A percentile compares a stretch with the other conserved stretches of the same genome.
Conservation (phyloP, 1,284 basidiomycete genomes). For the Cutaneotrichosporon sp. region DNA sequence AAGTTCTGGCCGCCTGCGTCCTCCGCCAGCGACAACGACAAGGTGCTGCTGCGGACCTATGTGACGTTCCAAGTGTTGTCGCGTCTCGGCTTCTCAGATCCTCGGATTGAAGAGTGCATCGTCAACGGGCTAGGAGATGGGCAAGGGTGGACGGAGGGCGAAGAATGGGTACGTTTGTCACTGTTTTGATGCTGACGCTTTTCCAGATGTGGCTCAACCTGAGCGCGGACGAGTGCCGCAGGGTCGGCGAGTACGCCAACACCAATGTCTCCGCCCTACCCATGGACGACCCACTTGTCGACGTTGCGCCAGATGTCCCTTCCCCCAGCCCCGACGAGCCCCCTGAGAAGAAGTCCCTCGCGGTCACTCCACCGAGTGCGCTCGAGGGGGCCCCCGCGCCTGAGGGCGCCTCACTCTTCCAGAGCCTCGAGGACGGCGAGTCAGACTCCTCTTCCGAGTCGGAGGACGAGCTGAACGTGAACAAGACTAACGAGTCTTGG, state of each 20-base stretch:
- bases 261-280: not conserved
- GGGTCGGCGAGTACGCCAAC: slow-evolving; percentile 35
- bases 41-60: slow-evolving; percentile 68
- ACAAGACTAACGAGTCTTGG: slow-evolving; percentile 44
- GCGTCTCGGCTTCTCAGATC: slow-evolving; percentile 76
- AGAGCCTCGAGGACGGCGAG: slow-evolving; percentile 25
- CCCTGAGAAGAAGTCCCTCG: not conserved
- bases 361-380: not conserved
- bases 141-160: slow-evolving; percentile 83
- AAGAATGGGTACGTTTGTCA: slow-evolving; percentile 73
- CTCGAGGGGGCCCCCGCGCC: not conserved
- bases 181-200: slow-evolving; percentile 13
- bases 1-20: slow-evolving; percentile 1
- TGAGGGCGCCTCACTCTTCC: slow-evolving; percentile 32
- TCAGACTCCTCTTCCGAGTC: slow-evolving; percentile 30
- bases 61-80: slow-evolving; percentile 81
- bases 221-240: slow-evolving; percentile 63
- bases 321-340: not conserved
- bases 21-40: slow-evolving; percentile 61
- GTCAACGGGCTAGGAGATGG: slow-evolving; percentile 47
- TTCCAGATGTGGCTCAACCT: slow-evolving; percentile 71
- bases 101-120: slow-evolving; percentile 58
- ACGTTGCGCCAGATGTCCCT: not conserved
- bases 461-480: slow-evolving; percentile 63
- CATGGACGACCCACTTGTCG: slow-evolving; percentile 17